Evolutionary conservation across 768 basidiomycete genomes (phyloP).

Genomic region (Daedalea quercina): DNA sequence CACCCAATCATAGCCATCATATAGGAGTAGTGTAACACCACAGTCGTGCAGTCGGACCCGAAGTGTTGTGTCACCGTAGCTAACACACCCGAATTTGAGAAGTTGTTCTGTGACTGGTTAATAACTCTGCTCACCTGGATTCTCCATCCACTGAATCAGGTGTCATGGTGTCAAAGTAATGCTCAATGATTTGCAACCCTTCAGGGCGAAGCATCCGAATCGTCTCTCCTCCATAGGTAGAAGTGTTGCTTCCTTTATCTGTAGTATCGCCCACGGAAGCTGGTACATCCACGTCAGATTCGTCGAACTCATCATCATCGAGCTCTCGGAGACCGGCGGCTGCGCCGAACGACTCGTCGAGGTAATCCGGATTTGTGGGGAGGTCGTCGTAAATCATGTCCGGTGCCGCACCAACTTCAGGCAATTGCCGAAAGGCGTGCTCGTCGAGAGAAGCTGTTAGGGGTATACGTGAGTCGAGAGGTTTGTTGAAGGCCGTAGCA

Average conservation of each 20-base stretch:
- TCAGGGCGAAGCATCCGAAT: constrained; percentile 65
- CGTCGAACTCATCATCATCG: constrained; percentile 66
- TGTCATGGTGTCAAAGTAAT: constrained; percentile 63
- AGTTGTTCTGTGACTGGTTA: neutral
- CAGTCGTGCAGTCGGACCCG: constrained; percentile 52
- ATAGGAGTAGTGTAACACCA: constrained; percentile 64
- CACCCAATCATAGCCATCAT: constrained; percentile 94
- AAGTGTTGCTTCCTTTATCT: constrained; percentile 38
- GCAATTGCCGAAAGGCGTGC: constrained; percentile 66
- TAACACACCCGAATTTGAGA: constrained; percentile 13
- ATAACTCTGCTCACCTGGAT: constrained; percentile 30
- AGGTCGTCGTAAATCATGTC: constrained; percentile 92
- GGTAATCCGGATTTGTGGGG: constrained; percentile 82
- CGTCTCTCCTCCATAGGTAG: constrained; percentile 76
- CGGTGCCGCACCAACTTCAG: constrained; percentile 71
- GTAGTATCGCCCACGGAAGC: constrained; percentile 9
- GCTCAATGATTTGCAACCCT: constrained; percentile 63
- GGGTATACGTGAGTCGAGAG: neutral
- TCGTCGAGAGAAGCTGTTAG: constrained; percentile 70
- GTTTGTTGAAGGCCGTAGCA: neutral
- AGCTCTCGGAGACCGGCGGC: constrained; percentile 71
- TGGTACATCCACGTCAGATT: constrained; percentile 37
- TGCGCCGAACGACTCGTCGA: constrained; percentile 76
- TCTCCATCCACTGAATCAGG: constrained; percentile 43
- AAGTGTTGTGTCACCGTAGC: constrained; percentile 41